Evolutionary conservation across 2,329 filamentous ascomycete genomes (phyloP), one percentile per base, ranked within the genome.

Genomic region (Cephalotrichum gorgonifer): DNA sequence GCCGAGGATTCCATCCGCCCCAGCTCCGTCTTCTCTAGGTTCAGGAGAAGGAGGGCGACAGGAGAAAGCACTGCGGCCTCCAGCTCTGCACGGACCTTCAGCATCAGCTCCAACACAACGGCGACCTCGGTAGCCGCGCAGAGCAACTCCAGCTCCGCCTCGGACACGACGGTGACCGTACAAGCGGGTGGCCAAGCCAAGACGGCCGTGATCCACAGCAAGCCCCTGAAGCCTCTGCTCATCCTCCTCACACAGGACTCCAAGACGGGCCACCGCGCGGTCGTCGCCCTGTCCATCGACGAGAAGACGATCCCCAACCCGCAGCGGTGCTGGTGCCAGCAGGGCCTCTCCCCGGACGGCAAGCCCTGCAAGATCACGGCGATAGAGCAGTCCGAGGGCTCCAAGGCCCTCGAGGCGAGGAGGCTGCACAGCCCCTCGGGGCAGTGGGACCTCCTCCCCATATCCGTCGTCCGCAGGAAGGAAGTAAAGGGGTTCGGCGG

Each of bases 251-350:
- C 62, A 0, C 56, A 58, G 26, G 56, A 53, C 43, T 38, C 47
- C 1, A 43, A 55, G 23, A 55, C 53, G 1, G 54, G 55, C 15
- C 54, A 50, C 26, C 49, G 56, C 12, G 57, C 59, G 1, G 58
- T 66, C 5, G 60, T 65, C 14, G 56, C 59, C 7, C 48, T 66
- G 3, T 56, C 62, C 5, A 54, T 66, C 14, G 62, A 65, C 31
- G 57, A 63, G 12, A 55, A 60, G 11, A 64, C 60, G 7, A 53
- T 56, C 6, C 55, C 64, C 44, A 65, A 68, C 35, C 60, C 61
- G 1, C 59, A 64, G 23, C 57, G 59, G 5, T 67, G 64, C 51
- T 59, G 63, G 23, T 69, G 66, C 46, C 57, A 59, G 9, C 54
- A 55, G 25, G 38, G 27, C 11, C 56, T 60, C 0, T 57, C 55